Conservation (phyloP, 2,329 filamentous ascomycete species). For the Penicillium sp. region DNA sequence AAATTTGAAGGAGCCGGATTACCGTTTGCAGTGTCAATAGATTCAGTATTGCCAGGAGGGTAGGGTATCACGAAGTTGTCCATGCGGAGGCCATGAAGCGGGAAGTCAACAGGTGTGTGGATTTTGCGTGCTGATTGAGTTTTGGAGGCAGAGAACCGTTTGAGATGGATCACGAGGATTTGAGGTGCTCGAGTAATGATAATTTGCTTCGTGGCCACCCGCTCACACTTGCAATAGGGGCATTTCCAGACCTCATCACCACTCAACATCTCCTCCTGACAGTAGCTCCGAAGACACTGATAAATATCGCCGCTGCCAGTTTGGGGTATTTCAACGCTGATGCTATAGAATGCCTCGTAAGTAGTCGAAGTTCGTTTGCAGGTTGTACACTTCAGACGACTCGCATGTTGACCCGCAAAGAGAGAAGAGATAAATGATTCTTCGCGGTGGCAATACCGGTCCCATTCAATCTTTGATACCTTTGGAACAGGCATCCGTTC, state of each 20-base stretch:
- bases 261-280: conserved; percentile 62
- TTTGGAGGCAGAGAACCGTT: conserved; percentile 60
- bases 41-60: conserved; percentile 24
- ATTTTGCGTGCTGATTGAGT: conserved; percentile 62
- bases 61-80: conserved; percentile 56
- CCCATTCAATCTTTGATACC: conserved; percentile 72
- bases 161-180: conserved; percentile 73
- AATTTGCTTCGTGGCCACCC: conserved; percentile 65
- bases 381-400: conserved; percentile 57
- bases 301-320: conserved; percentile 58
- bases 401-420: conserved; percentile 70
- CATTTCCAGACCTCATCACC: conserved; percentile 69
- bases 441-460: conserved; percentile 64
- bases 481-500: conserved; percentile 59
- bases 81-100: conserved; percentile 66
- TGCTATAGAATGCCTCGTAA: conserved; percentile 67
- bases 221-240: conserved; percentile 66
- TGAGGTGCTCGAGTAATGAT: conserved; percentile 75
- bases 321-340: conserved; percentile 66
- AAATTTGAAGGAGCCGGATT: conserved; percentile 55
- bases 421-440: conserved; percentile 73
- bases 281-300: conserved; percentile 67
- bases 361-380: conserved; percentile 63
- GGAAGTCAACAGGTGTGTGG: conserved; percentile 69
- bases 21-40: conserved; percentile 22